phyloP scores from a whole-genome alignment of 192 early-diverging fungal genomes.

The Linnemannia schmuckeri region DNA sequence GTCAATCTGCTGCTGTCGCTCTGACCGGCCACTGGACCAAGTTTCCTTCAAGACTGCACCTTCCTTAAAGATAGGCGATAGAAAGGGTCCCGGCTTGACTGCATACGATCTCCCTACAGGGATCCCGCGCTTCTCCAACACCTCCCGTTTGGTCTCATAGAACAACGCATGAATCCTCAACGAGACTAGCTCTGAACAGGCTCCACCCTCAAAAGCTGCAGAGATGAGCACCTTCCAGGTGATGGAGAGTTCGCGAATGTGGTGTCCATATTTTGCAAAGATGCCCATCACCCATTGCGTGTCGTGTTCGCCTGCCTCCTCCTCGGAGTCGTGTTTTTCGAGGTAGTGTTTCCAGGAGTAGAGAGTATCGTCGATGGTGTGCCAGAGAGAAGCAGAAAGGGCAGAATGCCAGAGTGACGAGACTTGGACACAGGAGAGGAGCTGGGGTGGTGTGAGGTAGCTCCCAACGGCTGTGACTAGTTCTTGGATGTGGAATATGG shows the following conservation, averaged over 20 bases:
- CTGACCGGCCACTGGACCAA: neutral
- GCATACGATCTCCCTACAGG: neutral
- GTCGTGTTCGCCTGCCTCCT: neutral
- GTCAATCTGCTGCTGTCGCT: neutral
- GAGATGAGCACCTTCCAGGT: neutral
- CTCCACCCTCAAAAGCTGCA: neutral
- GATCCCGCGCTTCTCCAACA: neutral
- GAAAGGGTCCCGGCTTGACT: neutral
- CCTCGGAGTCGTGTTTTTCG: neutral
- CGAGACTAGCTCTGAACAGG: neutral
- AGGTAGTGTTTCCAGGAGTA: neutral
- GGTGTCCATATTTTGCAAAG: neutral
- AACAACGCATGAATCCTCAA: neutral
- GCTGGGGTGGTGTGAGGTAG: neutral
- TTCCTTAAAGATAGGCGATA: neutral
- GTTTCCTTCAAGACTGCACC: neutral
- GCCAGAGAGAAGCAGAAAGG: neutral
- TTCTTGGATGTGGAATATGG: conserved; percentile 1
- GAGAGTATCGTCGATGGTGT: neutral
- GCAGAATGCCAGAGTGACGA: neutral
- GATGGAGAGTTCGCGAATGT: neutral
- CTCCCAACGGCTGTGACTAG: neutral
- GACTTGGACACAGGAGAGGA: neutral
- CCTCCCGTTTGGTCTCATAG: neutral
- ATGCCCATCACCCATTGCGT: neutral